phyloP scores from a whole-genome alignment of 495 filamentous ascomycete species.

The Hypoxylon subgilvum region DNA sequence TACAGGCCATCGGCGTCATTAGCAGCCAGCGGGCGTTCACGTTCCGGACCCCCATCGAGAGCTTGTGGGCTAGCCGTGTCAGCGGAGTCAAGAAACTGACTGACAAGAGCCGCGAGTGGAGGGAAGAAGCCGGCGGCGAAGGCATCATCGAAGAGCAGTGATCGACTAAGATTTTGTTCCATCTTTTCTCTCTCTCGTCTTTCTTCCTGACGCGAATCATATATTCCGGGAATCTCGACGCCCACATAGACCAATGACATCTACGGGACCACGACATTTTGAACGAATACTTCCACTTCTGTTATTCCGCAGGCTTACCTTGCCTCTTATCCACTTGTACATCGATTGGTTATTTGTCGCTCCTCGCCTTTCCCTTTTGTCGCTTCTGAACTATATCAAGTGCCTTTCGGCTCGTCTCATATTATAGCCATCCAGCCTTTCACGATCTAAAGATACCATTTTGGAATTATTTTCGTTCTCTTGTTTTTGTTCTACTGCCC shows the following conservation, averaged over 20 bases:
- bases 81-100: conserved; percentile 77
- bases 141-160: conserved; percentile 79
- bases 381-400: not conserved
- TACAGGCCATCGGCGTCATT: conserved; percentile 96
- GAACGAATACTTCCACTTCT: conserved; percentile 33
- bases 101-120: conserved; percentile 81
- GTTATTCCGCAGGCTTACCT: conserved; percentile 8
- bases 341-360: conserved; percentile 6
- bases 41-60: conserved; percentile 85
- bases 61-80: conserved; percentile 82
- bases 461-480: conserved; percentile 28
- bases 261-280: conserved; percentile 33
- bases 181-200: conserved; percentile 7
- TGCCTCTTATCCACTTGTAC: conserved; percentile 7
- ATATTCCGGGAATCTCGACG: conserved; percentile 18
- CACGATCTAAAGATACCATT: conserved; percentile 38
- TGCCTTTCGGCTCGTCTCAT: not conserved
- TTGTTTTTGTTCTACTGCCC: not conserved
- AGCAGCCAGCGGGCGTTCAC: conserved; percentile 93
- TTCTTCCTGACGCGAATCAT: conserved; percentile 11
- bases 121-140: conserved; percentile 81
- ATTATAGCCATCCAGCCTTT: not conserved
- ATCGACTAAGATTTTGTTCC: conserved; percentile 11
- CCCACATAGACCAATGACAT: conserved; percentile 32
- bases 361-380: conserved; percentile 10